Percentiles rank a stretch among this genome's conserved stretches.
These are phyloP conservation scores for Alternaria tenuissima DNA, from an alignment of 2,329 filamentous ascomycete species.

Conservation along the genomic window DNA sequence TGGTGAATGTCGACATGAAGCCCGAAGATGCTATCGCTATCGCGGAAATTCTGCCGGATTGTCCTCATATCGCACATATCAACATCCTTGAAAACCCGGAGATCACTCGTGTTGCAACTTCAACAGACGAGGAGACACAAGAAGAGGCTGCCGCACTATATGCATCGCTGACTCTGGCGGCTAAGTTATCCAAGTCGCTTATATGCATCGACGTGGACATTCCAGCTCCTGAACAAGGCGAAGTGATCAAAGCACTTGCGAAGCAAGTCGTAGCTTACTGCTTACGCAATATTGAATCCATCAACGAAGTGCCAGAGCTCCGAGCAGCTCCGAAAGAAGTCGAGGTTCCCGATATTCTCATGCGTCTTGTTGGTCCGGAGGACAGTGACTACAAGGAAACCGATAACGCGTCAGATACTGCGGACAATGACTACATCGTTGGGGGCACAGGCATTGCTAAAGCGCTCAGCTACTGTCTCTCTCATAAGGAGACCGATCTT, in stretches of 20 bases:
- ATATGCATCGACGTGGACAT: slow-evolving; percentile 93
- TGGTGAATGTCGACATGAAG: slow-evolving; percentile 83
- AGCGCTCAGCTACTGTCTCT: slow-evolving; percentile 87
- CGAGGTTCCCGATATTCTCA: slow-evolving; percentile 81
- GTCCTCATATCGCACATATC: slow-evolving; percentile 81
- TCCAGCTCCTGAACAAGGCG: slow-evolving; percentile 80
- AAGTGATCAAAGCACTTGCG: slow-evolving; percentile 88
- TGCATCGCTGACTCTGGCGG: slow-evolving; percentile 87
- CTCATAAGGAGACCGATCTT: slow-evolving; percentile 74
- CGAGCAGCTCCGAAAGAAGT: slow-evolving; percentile 60
- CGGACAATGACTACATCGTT: slow-evolving; percentile 94
- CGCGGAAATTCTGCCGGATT: slow-evolving; percentile 88
- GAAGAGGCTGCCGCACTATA: slow-evolving; percentile 96
- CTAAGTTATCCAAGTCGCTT: slow-evolving; percentile 81
- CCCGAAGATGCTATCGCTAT: slow-evolving; percentile 90
- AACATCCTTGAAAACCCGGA: slow-evolving; percentile 84
- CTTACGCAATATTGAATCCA: slow-evolving; percentile 85
- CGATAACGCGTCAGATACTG: slow-evolving; percentile 73
- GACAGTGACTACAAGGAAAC: slow-evolving; percentile 59
- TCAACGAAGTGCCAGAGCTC: slow-evolving; percentile 71
- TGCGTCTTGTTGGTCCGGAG: slow-evolving; percentile 82
- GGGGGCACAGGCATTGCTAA: slow-evolving; percentile 95
- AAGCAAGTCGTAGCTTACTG: slow-evolving; percentile 97
- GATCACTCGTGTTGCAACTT: slow-evolving; percentile 74
- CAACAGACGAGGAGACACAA: slow-evolving; percentile 79